Base-by-base conservation (phyloP, 2,329 filamentous ascomycete species). In the Penicillium thymicola region DNA sequence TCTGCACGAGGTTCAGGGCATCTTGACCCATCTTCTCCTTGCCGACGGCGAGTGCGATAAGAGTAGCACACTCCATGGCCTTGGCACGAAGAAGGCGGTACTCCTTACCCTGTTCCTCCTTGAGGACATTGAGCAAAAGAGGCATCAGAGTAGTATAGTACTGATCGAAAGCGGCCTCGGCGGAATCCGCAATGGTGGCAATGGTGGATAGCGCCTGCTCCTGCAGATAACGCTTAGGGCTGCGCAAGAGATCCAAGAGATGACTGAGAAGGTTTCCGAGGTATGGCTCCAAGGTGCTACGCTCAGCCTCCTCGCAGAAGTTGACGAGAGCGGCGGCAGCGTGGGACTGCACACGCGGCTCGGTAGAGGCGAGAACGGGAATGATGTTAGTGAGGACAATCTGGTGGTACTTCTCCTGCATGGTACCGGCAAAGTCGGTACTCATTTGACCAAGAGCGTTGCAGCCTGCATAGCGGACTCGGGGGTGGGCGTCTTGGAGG, bases 401-500 rank as follows among this genome's bases (percentile, higher is more conserved):
- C 62, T 90, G 85, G 74, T 96, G 94, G 75, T 96, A 96, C 67
- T 96, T 94, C 65, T 90, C 89, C 76, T 99, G 94, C 93, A 99
- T 97, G 11, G 89, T 95, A 13, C 92, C 92, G 13, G 95, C 93
- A 74, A 99, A 99, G 71, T 99, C 94, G 32, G 94, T 99, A 78
- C 93, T 97, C 94, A 99, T 99, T 76, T 99, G 94, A 28, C 94
- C 94, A n/a, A 99, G 83, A 41, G 94, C 94, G 71, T 99, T 97
- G 80, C 94, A 99, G 34, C 92, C 94, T 51, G 94, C 94, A 87
- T 95, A 99, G 67, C 93, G 88, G 54, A 99, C 94, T 70, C 94
- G 90, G 40, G 94, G 90, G 71, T 99, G 94, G 38, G 89, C 84
- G 70, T 99, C 93, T 67, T 88, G 87, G 36, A 99, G 82, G 36